Conservation (phyloP, 176 grass and related monocot species). For the Pontederia paniculata region DNA sequence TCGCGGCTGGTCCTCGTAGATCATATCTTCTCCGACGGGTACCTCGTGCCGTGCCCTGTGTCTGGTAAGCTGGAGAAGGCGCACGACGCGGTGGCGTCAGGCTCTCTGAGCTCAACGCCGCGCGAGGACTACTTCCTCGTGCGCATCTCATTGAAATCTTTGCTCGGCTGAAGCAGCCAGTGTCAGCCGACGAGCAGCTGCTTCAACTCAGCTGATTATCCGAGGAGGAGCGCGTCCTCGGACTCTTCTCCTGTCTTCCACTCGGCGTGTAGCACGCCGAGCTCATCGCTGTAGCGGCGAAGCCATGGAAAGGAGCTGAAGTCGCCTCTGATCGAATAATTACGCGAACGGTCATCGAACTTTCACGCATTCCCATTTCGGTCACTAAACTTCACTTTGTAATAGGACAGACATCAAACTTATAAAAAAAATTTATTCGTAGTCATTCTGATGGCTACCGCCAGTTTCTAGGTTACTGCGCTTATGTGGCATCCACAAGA, state of each 20-base stretch:
- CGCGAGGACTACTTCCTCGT: neutral
- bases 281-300: neutral
- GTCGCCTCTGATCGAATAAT: neutral
- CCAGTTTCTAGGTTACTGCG: too few relatives aligned
- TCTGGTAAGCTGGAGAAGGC: neutral
- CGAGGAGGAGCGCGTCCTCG: conserved; percentile 7
- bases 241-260: conserved; percentile 54
- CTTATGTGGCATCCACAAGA: too few relatives aligned
- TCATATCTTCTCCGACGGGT: conserved; percentile 43
- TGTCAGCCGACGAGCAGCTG: too few relatives aligned
- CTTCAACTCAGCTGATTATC: neutral
- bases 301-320: neutral
- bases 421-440: too few relatives aligned
- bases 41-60: conserved; percentile 9
- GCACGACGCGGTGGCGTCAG: neutral
- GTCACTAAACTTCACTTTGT: too few relatives aligned
- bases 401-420: too few relatives aligned
- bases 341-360: too few relatives aligned
- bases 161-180: too few relatives aligned
- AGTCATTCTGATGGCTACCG: too few relatives aligned
- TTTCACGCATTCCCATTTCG: too few relatives aligned
- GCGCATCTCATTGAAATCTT: too few relatives aligned
- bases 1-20: conserved; percentile 23
- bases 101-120: neutral
- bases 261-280: conserved; percentile 70